Evolutionary conservation across 1,139 yeast genomes (phyloP).

Genomic region (Trichomonascaceae sp.): DNA sequence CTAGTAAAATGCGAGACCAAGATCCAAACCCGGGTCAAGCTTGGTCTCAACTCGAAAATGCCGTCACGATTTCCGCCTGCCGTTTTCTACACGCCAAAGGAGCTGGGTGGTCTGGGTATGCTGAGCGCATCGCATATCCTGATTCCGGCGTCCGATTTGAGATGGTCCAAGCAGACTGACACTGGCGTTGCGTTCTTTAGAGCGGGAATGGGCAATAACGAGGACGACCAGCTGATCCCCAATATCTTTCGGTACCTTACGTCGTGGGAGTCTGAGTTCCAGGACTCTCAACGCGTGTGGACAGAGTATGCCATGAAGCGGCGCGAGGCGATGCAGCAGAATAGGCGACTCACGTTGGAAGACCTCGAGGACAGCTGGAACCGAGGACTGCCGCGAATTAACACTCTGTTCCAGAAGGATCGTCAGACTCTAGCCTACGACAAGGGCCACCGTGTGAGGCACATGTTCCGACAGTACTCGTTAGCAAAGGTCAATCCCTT

Average conservation of each 20-base stretch:
- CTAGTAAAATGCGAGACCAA: conserved; percentile 87
- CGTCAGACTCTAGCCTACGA: conserved; percentile 91
- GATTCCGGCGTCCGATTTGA: conserved; percentile 84
- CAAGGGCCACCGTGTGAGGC: conserved; percentile 80
- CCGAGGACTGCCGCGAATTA: conserved; percentile 90
- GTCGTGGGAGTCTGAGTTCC: conserved; percentile 93
- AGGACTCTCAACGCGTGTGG: conserved; percentile 95
- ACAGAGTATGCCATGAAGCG: conserved; percentile 89
- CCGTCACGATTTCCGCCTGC: conserved; percentile 98
- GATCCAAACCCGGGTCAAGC: conserved; percentile 85
- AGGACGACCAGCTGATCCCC: conserved; percentile 61
- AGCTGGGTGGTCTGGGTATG: conserved; percentile 96
- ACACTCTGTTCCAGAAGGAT: conserved; percentile 90
- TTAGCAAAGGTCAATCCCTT: conserved; percentile 69
- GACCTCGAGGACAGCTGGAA: conserved; percentile 95
- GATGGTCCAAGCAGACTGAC: conserved; percentile 89
- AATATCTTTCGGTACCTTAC: conserved; percentile 86
- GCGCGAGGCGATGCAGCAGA: conserved; percentile 75
- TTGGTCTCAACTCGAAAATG: conserved; percentile 96
- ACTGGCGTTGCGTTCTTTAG: conserved; percentile 92
- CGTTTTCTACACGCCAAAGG: conserved; percentile 94
- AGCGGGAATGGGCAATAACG: conserved; percentile 81
- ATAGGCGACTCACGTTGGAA: conserved; percentile 78
- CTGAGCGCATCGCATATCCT: conserved; percentile 90
- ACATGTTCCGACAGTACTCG: conserved; percentile 64